Conservation (phyloP, 2,329 filamentous ascomycete species). For the Fonsecaea monophora region DNA sequence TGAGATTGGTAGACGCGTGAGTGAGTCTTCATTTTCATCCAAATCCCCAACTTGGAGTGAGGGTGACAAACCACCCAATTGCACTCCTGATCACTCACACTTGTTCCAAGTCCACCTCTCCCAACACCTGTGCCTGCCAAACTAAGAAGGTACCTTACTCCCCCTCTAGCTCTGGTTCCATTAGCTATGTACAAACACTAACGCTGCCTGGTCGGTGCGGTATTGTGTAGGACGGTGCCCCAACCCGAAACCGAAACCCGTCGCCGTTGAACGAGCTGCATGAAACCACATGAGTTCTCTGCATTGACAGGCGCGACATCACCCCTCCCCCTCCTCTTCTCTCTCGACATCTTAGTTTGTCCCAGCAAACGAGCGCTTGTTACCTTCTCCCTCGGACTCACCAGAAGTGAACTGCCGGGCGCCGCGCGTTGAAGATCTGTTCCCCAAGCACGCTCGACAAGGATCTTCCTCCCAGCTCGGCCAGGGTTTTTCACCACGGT, state of each 20-base stretch:
- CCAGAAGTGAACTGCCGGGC: background rate
- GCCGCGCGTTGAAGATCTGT: background rate
- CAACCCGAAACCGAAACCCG: slow-evolving; percentile 4
- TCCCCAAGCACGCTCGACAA: background rate
- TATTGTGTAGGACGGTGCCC: background rate
- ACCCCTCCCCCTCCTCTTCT: background rate
- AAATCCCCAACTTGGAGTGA: background rate
- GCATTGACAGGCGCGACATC: slow-evolving; percentile 1
- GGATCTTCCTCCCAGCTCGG: background rate
- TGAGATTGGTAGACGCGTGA: background rate
- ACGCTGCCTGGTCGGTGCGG: background rate
- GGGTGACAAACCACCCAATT: background rate
- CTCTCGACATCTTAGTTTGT: background rate
- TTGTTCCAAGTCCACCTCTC: background rate
- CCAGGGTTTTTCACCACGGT: background rate
- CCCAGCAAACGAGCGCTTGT: slow-evolving; percentile 3
- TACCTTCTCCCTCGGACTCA: background rate
- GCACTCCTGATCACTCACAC: background rate
- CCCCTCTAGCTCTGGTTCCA: background rate
- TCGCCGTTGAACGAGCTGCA: slow-evolving; percentile 2
- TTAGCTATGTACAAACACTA: background rate
- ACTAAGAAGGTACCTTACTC: background rate
- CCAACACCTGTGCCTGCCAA: background rate
- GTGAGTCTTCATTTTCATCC: background rate
- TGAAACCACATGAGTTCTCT: background rate